Base-by-base conservation (phyloP, 495 filamentous ascomycete species). In the Aspergillus carlsbadensis region DNA sequence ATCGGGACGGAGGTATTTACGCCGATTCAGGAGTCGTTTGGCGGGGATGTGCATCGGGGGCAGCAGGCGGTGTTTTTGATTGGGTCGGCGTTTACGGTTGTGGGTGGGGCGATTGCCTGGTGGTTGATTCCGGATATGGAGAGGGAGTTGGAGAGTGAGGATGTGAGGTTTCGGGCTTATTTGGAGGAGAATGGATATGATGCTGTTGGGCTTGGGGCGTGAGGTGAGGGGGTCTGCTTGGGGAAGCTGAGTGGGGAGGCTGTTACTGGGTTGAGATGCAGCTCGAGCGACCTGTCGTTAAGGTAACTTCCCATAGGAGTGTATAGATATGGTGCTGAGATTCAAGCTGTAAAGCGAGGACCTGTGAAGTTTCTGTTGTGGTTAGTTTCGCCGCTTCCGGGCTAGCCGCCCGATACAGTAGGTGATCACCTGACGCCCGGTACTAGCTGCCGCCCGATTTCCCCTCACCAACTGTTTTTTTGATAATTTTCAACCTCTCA, bases 1-100 rank as follows among this genome's bases (percentile, higher is more conserved):
- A 77, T 81, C 29, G 78, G 76, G 5, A 78, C 76, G 1, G 53
- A 75, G 40, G 73, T 78, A 6, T 78, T 81, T 50, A 74, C 68
- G 0, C 72, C 74, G 0, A 76, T 77, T 54, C 71, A 75, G 41
- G 61, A 70, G 36, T 73, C 69, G 1, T 79, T 78, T 47, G 50
- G 48, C 0, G 61, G 68, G n/a, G n/a, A n/a, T n/a, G 59, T 60
- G 1, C 49, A 62, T 0, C 67, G 75, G 50, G 77, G 78, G 6
- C 74, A 75, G 29, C 26, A 29, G 26, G 26, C 26, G 26, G 26
- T 29, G 3, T 29, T 29, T 8, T 8, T 29, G 4, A 29, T 29
- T 8, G 26, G 26, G 26, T 3, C 26, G 26, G 26, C 26, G 26
- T 29, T 29, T 8, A 4, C 4, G 0, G 54, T 73, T 0, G 63